A percentile compares a stretch with the other conserved stretches of the same genome.
Evolutionary conservation across 2,329 filamentous ascomycete species (phyloP).

Genomic region (Monilinia fructicola): DNA sequence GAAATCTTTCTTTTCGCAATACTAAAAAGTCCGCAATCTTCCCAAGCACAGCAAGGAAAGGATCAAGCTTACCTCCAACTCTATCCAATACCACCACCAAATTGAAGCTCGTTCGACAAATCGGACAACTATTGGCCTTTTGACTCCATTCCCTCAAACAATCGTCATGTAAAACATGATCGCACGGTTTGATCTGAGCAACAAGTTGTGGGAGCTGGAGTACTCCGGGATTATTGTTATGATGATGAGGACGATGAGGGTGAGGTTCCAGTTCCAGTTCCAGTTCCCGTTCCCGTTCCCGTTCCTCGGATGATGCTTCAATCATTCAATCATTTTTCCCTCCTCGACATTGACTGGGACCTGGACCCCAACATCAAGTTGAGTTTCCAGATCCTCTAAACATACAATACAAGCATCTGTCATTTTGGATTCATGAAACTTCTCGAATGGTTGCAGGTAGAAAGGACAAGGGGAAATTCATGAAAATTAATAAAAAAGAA

Average conservation of each 20-base stretch:
- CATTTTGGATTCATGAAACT: slow-evolving; percentile 33
- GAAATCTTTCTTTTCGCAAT: too few species aligned
- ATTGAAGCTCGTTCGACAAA: slow-evolving; percentile 91
- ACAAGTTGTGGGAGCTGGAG: slow-evolving; percentile 41
- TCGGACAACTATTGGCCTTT: slow-evolving; percentile 95
- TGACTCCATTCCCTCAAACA: slow-evolving; percentile 94
- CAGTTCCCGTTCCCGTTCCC: slow-evolving; percentile 22
- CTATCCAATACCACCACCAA: slow-evolving; percentile 79
- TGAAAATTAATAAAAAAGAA: too few species aligned
- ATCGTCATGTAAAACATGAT: slow-evolving; percentile 87
- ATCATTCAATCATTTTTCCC: slow-evolving; percentile 15
- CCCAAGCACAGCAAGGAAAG: neutral
- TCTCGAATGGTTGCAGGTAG: neutral
- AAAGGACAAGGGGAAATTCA: neutral
- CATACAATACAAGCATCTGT: slow-evolving; percentile 71
- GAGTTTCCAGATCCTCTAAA: slow-evolving; percentile 56
- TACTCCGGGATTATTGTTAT: slow-evolving; percentile 30
- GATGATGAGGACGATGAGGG: slow-evolving; percentile 28
- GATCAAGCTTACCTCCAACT: slow-evolving; percentile 67
- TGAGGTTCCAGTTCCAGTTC: slow-evolving; percentile 30
- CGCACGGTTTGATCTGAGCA: slow-evolving; percentile 70
- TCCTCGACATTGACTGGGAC: slow-evolving; percentile 27
- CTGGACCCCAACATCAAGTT: slow-evolving; percentile 5
- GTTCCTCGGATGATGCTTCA: too few species aligned
- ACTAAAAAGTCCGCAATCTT: neutral